Base-by-base conservation (phyloP, 192 early-diverging fungal genomes). In the Pilaira anomala region DNA sequence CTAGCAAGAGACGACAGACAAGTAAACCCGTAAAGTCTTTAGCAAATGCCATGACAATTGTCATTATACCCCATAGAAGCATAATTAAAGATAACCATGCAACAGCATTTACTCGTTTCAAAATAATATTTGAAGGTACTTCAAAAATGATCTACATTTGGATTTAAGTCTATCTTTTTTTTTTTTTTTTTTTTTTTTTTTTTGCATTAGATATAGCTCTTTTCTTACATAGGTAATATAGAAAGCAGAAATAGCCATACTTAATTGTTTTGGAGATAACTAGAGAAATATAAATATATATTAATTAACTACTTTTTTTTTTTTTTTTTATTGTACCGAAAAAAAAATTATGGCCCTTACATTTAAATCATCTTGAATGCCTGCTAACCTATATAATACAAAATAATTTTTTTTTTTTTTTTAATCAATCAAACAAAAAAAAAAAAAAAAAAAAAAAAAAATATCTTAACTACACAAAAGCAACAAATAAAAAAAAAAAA, bases 51-150 rank as follows among this genome's bases (percentile, higher is more conserved):
- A 88, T 79, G 2, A 67, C 76, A 4, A 85, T 75, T 42, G 87
- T 85, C 62, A 83, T 76, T 51, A 84, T 73, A 9, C 92, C 92
- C 87, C 86, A 89, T 44, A 83, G 49, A n/a, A 87, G 21, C 84
- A 85, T 86, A 9, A 87, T 81, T 0, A 81, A 61, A 19, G 80
- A 81, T 22, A 88, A 74, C 80, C 90, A 88, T 2, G 76, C 53
- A 2, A 79, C 28, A 12, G 91, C 79, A n/a, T 77, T 78, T 41
- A 86, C 67, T 5, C 76, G 79, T 18, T 87, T 88, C 52, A 92
- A 66, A 14, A 91, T 70, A 52, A 88, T 76, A 78, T 91, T 94
- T 45, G 86, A 86, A 5, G 91, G 92, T 7, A 93, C 76, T 70
- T 93, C 89, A 58, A 87, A 91, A 30, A 91, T 52, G 44, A 88